phyloP scores from a whole-genome alignment of 148 eudicot genomes.

The Fagopyrum esculentum region DNA sequence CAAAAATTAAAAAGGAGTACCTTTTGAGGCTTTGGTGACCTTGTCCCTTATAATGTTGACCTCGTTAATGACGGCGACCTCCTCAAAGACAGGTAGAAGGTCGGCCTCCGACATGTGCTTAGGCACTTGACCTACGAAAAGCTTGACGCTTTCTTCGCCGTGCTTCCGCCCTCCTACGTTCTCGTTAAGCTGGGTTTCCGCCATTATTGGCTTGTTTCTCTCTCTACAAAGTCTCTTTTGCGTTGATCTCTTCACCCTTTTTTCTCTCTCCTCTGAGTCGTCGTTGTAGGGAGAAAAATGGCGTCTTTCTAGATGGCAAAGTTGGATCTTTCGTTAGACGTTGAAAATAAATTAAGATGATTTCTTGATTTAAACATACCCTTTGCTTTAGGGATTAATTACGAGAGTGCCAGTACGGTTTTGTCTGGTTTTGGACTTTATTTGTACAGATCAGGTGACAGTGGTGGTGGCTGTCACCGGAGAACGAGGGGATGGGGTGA shows the following conservation, averaged over 20 bases:
- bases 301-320: slow-evolving; percentile 40
- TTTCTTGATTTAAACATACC: not conserved
- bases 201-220: slow-evolving; percentile 9
- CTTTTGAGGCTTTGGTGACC: slow-evolving; percentile 74
- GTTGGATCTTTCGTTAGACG: slow-evolving; percentile 37
- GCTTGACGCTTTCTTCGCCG: slow-evolving; percentile 83
- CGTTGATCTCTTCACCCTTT: slow-evolving; percentile 9
- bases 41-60: slow-evolving; percentile 94
- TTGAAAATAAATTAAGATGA: not conserved
- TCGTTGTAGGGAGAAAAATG: slow-evolving; percentile 25
- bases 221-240: slow-evolving; percentile 8
- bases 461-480: slow-evolving; percentile 7
- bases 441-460: slow-evolving; percentile 16
- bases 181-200: slow-evolving; percentile 5
- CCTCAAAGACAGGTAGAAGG: slow-evolving; percentile 54
- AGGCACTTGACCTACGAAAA: slow-evolving; percentile 97
- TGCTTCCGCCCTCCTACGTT: slow-evolving; percentile 16
- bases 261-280: slow-evolving; percentile 31
- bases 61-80: slow-evolving; percentile 63
- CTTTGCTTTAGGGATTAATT: not conserved
- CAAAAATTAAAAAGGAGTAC: slow-evolving; percentile 21
- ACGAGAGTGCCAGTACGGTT: slow-evolving; percentile 11
- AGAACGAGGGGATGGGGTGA: not conserved
- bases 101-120: slow-evolving; percentile 79
- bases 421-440: not conserved